phyloP scores from a whole-genome alignment of 139 green algal species.

The Micromonas commoda region DNA sequence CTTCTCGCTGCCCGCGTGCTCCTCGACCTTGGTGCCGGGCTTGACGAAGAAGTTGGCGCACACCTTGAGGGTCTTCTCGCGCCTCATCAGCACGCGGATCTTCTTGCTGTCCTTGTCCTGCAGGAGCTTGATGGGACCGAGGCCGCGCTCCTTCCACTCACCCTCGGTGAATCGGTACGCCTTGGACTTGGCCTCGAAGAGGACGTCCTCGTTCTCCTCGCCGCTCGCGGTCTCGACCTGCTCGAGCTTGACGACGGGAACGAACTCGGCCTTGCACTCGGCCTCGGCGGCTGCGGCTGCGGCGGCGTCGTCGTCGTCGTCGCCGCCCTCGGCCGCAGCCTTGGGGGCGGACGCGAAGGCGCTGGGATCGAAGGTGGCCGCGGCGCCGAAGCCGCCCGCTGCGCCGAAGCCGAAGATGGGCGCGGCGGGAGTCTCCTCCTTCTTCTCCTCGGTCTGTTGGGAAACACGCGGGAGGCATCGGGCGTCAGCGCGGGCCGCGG shows the following conservation, averaged over 20 bases:
- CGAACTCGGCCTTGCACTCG: slow-evolving; percentile 81
- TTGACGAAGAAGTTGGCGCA: slow-evolving; percentile 66
- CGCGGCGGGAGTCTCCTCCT: not conserved
- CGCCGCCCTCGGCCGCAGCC: not conserved
- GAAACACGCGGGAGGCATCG: too few relatives aligned
- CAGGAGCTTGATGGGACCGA: slow-evolving; percentile 82
- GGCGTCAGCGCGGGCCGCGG: too few relatives aligned
- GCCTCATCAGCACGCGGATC: slow-evolving; percentile 88
- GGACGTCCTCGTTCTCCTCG: slow-evolving; percentile 84
- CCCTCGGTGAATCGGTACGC: slow-evolving; percentile 87
- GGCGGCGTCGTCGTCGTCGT: slow-evolving; percentile 48
- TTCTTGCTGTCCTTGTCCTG: slow-evolving; percentile 87
- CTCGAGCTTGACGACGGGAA: slow-evolving; percentile 82
- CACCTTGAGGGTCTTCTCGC: slow-evolving; percentile 99
- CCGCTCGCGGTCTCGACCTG: slow-evolving; percentile 86
- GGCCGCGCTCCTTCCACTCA: slow-evolving; percentile 97
- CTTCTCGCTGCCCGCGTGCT: slow-evolving; percentile 94
- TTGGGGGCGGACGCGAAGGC: not conserved
- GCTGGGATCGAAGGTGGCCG: not conserved
- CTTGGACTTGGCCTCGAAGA: slow-evolving; percentile 95
- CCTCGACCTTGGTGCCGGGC: slow-evolving; percentile 62
- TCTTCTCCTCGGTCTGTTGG: not conserved
- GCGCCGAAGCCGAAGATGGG: slow-evolving; percentile 1
- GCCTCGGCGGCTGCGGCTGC: slow-evolving; percentile 58
- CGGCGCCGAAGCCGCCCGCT: not conserved